Evolutionary conservation across 2,329 filamentous ascomycete species (phyloP), one percentile per base, ranked within the genome.

Genomic region (Trichoderma arundinaceum): DNA sequence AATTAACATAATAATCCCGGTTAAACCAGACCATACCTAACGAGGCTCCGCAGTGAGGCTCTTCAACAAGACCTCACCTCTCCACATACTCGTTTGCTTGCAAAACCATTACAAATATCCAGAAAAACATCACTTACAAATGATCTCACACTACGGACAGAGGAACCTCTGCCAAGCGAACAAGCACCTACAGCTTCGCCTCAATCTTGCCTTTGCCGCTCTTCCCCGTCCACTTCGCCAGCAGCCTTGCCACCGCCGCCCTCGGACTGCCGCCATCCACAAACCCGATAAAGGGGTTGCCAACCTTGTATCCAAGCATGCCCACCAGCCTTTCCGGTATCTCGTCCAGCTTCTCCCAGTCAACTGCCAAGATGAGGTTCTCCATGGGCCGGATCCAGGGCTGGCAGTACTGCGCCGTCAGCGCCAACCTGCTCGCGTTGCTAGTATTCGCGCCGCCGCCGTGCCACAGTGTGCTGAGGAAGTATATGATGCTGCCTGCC

Each of bases 351-450:
- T 69, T 71, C 7, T 71, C 69, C 67, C 67, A 72, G 12, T 76
- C 75, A 60, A 77, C 73, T 12, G 76, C 74, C 6, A 79, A 68
- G 7, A 74, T 74, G 69, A 76, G 74, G 57, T 79, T 79, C 68
- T 78, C 77, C 56, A 70, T 72, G n/a, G 74, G 72, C n/a, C 77
- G 68, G 28, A 77, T 73, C 74, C 74, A 82, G 5, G 77, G 77
- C 68, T 79, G 76, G 66, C 76, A 79, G 70, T 78, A 79, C 69
- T 79, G 77, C n/a, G 78, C 74, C 13, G 77, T 80, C 49, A 76
- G 69, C 49, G 77, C 77, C 43, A 73, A 67, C 28, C 78, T 71
- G n/a, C 71, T 71, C 35, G 61, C 66, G 28, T 69, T 59, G 13
- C 74, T 73, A 6, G 66, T 68, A 53, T 79, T 79, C 19, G 70